Conservation (phyloP, 192 early-diverging fungal species). For the Dissophora globulifera region DNA sequence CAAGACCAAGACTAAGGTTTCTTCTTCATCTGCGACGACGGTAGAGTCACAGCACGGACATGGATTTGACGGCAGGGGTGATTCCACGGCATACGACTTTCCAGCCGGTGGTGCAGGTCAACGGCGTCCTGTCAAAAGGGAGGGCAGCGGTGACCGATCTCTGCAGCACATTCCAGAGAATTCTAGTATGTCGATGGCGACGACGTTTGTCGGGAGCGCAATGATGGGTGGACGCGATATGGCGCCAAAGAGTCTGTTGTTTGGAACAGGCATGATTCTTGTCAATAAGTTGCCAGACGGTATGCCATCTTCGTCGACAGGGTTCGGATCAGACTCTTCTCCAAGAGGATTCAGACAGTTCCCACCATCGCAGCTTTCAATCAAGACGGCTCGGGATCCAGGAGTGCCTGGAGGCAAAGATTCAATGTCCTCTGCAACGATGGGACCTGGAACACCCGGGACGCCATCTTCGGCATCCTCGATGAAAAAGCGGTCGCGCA, state of each 20-base stretch:
- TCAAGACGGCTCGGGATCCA: not conserved
- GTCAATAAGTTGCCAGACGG: constrained; percentile 26
- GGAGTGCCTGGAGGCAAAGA: not conserved
- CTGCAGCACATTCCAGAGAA: not conserved
- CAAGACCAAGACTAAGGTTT: not conserved
- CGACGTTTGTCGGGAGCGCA: too few relatives aligned
- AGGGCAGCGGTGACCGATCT: not conserved
- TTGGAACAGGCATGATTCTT: constrained; percentile 45
- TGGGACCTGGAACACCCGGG: not conserved
- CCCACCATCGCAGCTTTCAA: constrained; percentile 20
- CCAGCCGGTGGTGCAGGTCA: not conserved
- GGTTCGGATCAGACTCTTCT: not conserved
- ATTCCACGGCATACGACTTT: not conserved
- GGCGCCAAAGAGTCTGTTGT: constrained; percentile 15
- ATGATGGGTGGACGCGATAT: not conserved
- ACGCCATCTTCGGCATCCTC: constrained; percentile 9
- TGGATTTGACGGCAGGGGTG: not conserved
- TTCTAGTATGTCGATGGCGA: too few relatives aligned
- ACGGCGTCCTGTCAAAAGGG: not conserved
- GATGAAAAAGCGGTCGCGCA: constrained; percentile 9
- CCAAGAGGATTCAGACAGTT: constrained; percentile 4
- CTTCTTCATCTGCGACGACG: not conserved
- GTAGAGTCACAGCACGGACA: not conserved
- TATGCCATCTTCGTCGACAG: not conserved
- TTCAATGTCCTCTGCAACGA: too few relatives aligned